Conservation (phyloP, 2,329 filamentous ascomycete species). For the Remersonia thermophila region DNA sequence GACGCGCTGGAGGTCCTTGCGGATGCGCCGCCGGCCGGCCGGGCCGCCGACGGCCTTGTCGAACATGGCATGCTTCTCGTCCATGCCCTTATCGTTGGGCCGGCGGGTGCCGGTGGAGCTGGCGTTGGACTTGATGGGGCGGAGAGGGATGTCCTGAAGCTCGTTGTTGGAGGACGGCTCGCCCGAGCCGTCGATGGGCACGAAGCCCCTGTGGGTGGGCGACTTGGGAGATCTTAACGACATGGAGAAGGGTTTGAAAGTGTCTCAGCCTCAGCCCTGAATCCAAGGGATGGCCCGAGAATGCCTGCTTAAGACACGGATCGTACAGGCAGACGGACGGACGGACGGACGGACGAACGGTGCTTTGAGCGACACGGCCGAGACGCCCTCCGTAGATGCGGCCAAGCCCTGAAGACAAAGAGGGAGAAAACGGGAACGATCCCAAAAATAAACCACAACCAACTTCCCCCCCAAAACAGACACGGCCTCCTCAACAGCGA, state of each 20-base stretch:
- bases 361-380: too few relatives aligned
- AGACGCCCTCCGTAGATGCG: too few relatives aligned
- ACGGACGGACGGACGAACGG: too few relatives aligned
- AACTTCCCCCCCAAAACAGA: too few relatives aligned
- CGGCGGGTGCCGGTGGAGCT: conserved; percentile 36
- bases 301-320: too few relatives aligned
- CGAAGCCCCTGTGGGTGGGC: conserved; percentile 31
- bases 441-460: too few relatives aligned
- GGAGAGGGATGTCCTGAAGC: conserved; percentile 40
- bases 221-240: conserved; percentile 23
- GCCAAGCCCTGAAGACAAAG: too few relatives aligned
- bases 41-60: conserved; percentile 17
- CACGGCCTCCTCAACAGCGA: too few relatives aligned
- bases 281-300: too few relatives aligned
- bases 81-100: conserved; percentile 26
- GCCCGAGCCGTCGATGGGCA: conserved; percentile 27
- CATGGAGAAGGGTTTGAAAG: conserved; percentile 6
- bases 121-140: conserved; percentile 42
- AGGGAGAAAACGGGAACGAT: too few relatives aligned
- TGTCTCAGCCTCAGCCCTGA: too few relatives aligned
- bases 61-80: conserved; percentile 38
- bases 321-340: too few relatives aligned
- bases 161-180: conserved; percentile 15
- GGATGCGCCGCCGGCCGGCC: conserved; percentile 38
- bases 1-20: conserved; percentile 29